These are phyloP conservation scores for Fagopyrum esculentum DNA, from an alignment of 148 eudicot species.

Conservation along the genomic window DNA sequence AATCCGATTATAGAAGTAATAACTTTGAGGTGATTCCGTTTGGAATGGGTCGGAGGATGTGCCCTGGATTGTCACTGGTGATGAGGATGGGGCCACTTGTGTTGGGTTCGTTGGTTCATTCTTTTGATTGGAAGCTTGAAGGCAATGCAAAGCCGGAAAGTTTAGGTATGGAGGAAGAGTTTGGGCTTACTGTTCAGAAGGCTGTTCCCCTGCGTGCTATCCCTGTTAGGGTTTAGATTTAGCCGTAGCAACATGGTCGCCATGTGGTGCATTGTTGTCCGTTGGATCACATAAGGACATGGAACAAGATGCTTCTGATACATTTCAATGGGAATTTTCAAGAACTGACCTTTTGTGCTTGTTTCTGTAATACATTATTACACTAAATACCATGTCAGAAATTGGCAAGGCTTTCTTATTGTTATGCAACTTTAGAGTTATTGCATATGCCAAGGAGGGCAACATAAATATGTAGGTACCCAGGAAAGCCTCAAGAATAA, in stretches of 20 bases:
- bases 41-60: conserved; percentile 15
- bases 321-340: not conserved
- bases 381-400: not conserved
- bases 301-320: not conserved
- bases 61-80: conserved; percentile 33
- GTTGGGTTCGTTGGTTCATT: conserved; percentile 25
- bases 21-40: not conserved
- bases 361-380: not conserved
- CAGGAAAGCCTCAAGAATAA: not conserved
- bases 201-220: conserved; percentile 10
- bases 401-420: not conserved
- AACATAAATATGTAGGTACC: not conserved
- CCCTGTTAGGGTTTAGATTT: not conserved
- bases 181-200: conserved; percentile 22
- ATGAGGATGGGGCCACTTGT: conserved; percentile 24
- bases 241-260: too few relatives aligned
- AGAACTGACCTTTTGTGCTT: not conserved
- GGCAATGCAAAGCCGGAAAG: conserved; percentile 14
- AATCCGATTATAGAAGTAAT: conserved; percentile 22
- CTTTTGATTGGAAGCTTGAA: conserved; percentile 30
- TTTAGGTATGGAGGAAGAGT: conserved; percentile 29
- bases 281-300: not conserved
- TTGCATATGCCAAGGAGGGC: not conserved
- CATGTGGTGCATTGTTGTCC: too few relatives aligned
- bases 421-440: not conserved